Conservation (phyloP, 2,329 filamentous ascomycete species). For the Scortechinia acanthostroma region DNA sequence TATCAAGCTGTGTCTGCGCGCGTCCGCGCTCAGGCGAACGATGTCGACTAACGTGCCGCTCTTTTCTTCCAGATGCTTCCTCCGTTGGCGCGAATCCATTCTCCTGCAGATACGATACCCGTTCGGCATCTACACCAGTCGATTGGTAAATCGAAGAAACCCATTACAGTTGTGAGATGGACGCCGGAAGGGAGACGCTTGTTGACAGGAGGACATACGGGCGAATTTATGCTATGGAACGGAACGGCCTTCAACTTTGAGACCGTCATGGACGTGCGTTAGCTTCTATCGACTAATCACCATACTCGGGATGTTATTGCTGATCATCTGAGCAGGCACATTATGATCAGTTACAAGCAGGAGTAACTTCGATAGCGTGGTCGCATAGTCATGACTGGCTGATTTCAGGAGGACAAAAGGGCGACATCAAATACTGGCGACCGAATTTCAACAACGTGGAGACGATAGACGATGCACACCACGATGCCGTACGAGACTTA, state of each 20-base stretch:
- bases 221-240: constrained; percentile 68
- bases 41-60: too few relatives aligned
- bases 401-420: constrained; percentile 62
- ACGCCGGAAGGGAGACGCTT: constrained; percentile 61
- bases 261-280: constrained; percentile 51
- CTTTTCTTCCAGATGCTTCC: constrained; percentile 42
- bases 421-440: constrained; percentile 65
- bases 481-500: constrained; percentile 56
- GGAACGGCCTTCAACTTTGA: constrained; percentile 70
- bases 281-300: background rate
- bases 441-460: constrained; percentile 70
- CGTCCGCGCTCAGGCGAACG: too few relatives aligned
- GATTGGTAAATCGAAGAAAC: constrained; percentile 64
- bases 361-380: constrained; percentile 28
- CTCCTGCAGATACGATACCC: constrained; percentile 55
- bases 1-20: too few relatives aligned
- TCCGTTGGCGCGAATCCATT: constrained; percentile 44
- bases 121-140: constrained; percentile 64
- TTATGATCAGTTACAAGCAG: constrained; percentile 1
- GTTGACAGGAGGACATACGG: constrained; percentile 61
- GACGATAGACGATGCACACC: constrained; percentile 53
- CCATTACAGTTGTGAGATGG: constrained; percentile 64
- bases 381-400: constrained; percentile 66
- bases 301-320: background rate
- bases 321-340: background rate